phyloP scores from a whole-genome alignment of 768 basidiomycete species.

The Psilocybe azurescens region DNA sequence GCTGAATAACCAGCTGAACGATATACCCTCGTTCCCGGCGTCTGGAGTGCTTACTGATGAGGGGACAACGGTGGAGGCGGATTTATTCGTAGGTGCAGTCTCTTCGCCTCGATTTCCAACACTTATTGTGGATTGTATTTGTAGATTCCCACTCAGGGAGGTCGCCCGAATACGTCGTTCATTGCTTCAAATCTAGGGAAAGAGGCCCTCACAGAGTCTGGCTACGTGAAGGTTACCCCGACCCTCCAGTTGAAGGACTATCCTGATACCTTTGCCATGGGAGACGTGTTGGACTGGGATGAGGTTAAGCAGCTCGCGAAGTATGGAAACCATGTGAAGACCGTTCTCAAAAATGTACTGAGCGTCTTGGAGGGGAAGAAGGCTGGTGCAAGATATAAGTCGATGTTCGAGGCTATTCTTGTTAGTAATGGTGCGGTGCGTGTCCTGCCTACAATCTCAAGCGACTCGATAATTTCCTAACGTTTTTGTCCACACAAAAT shows the following conservation, averaged over 20 bases:
- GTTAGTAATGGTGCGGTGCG: slow-evolving; percentile 62
- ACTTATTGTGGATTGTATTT: neutral
- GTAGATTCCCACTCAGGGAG: slow-evolving; percentile 44
- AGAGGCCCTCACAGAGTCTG: slow-evolving; percentile 40
- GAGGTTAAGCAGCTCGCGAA: slow-evolving; percentile 69
- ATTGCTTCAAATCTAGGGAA: slow-evolving; percentile 44
- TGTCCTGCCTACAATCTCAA: neutral
- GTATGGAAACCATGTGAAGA: slow-evolving; percentile 43
- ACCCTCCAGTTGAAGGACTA: slow-evolving; percentile 60
- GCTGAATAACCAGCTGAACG: no score
- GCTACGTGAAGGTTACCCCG: slow-evolving; percentile 53
- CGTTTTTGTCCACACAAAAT: neutral
- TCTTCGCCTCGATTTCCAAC: no score
- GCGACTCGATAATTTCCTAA: no score
- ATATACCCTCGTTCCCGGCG: no score
- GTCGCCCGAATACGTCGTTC: slow-evolving; percentile 56
- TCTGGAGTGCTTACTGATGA: no score
- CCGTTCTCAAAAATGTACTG: slow-evolving; percentile 59
- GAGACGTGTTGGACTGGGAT: slow-evolving; percentile 65
- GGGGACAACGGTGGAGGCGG: no score
- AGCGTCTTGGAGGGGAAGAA: slow-evolving; percentile 37
- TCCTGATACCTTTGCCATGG: slow-evolving; percentile 63
- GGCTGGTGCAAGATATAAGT: slow-evolving; percentile 45
- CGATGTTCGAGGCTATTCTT: slow-evolving; percentile 57
- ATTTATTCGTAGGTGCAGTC: neutral